Base-by-base conservation (phyloP, 2,329 filamentous ascomycete species). In the Ophiocordyceps camponoti-leonardi region DNA sequence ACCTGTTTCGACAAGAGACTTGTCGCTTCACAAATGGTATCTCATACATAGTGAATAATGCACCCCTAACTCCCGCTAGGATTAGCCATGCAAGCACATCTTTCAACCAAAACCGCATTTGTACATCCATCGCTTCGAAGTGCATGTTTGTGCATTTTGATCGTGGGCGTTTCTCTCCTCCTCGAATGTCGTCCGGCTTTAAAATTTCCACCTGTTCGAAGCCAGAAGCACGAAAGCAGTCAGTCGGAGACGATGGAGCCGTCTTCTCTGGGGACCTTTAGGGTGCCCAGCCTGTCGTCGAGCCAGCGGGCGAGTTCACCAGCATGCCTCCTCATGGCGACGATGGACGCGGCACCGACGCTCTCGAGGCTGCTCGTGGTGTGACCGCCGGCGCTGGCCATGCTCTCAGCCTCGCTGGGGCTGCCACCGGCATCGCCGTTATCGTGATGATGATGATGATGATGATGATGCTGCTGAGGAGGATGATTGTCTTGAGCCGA, bases 291-390 rank as follows among this genome's bases (percentile, higher is more conserved):
- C 60, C 72, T 72, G n/a, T 72, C 71, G 50, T 81, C 76, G 50
- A 81, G 57, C 68, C 72, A 77, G 46, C 65, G 62, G 22, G 72
- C 73, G 46, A 81, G 61, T 50, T 79, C 75, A 51, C 76, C 72
- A 4, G 75, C 72, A 47, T 76, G 72, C 47, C 69, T 66, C 47
- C 75, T 65, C 58, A 75, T 68, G 10, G 65, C 64, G 44, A 72
- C 65, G 19, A 75, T 68, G 20, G 66, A 69, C 2, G 66, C 65
- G 2, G 68, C 61, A 4, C 62, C 56, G n/a, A 56, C 56, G 48
- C 61, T 63, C 26, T 62, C 58, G 37, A 56, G 58, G 48, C 60
- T 67, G 30, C 62, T 61, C 30, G 62, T 66, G n/a, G 68, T 69
- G 33, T 65, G 63, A 1, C 60, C 68, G 10, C 66, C 67, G 0